Conservation (phyloP, 176 grass and related monocot species). For the Musa acuminata region DNA sequence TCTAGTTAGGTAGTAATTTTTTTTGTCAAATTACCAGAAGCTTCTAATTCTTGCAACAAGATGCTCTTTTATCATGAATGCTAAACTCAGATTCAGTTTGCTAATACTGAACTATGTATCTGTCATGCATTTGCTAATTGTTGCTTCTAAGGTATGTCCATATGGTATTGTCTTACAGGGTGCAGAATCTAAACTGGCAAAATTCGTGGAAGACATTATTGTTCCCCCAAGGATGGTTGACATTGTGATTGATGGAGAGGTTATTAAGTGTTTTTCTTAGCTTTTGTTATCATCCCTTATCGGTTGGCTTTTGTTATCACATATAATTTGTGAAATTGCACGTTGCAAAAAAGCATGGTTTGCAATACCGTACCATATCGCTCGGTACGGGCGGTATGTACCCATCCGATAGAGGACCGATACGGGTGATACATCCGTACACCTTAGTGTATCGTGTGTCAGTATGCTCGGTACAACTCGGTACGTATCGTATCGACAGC, state of each 20-base stretch:
- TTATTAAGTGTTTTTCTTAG: slow-evolving; percentile 17
- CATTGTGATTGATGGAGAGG: slow-evolving; percentile 96
- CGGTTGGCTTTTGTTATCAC: neutral
- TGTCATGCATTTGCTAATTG: slow-evolving; percentile 10
- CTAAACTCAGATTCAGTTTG: too few species aligned
- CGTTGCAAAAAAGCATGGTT: neutral
- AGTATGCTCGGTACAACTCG: too few species aligned
- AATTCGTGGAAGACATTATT: slow-evolving; percentile 99
- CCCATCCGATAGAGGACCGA: too few species aligned
- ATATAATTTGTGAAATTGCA: neutral
- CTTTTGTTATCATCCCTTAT: neutral
- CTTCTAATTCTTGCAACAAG: neutral
- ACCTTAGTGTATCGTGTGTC: too few species aligned
- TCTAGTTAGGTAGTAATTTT: too few species aligned
- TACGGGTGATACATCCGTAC: too few species aligned
- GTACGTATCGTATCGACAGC: too few species aligned
- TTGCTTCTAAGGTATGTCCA: slow-evolving; percentile 15
- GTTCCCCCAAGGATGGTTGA: slow-evolving; percentile 91
- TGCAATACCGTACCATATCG: too few species aligned
- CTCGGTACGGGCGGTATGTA: too few species aligned
- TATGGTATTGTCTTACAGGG: slow-evolving; percentile 45
- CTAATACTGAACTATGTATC: too few species aligned
- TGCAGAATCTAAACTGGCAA: slow-evolving; percentile 70
- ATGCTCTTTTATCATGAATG: too few species aligned
- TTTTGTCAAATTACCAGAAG: too few species aligned